Base-by-base conservation (phyloP, 345 rosid genomes). In the Eucalyptus tenuipes region DNA sequence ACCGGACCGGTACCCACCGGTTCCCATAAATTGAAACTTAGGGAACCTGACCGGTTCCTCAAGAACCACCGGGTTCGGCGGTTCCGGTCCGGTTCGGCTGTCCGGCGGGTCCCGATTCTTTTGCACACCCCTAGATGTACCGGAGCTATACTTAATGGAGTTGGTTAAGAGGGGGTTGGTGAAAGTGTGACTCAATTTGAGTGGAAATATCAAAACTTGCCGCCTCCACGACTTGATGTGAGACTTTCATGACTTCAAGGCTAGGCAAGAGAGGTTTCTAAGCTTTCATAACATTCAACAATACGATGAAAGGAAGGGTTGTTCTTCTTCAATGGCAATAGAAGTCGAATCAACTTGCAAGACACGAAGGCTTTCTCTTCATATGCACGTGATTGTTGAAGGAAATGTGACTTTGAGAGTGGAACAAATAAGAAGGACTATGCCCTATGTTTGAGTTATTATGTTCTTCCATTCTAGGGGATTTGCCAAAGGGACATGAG, bases 171-270 rank as follows among this genome's bases (percentile, higher is more conserved):
- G 95, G 89, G 87, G 90, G 31, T 88, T 94, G 92, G 91, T 93
- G 57, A 85, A 91, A 45, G 91, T 87, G 48, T 92, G 68, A 47
- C 45, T 85, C 42, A 89, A 85, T 12, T 86, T 87, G 68, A 89
- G 89, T 16, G 94, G 92, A 71, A 89, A 88, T 49, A 86, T 92
- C 49, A 90, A 89, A 85, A 87, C 91, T n/a, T 92, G 94, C 57
- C 93, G 84, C 45, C 91, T 93, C 75, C 94, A 93, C 29, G 93
- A 93, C 64, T 91, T 93, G 84, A 90, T 93, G 92, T 89, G 92
- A 37, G 94, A 92, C 16, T 87, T 92, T n/a, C n/a, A n/a, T n/a
- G n/a, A n/a, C 88, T 59, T 44, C 4, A 92, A 92, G 86, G 93
- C 92, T 29, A 88, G 27, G 57, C 88, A 90, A 49, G 91, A 89